These are phyloP conservation scores for Colletotrichum chrysophilum DNA, from an alignment of 2,329 filamentous ascomycete species.

Conservation along the genomic window DNA sequence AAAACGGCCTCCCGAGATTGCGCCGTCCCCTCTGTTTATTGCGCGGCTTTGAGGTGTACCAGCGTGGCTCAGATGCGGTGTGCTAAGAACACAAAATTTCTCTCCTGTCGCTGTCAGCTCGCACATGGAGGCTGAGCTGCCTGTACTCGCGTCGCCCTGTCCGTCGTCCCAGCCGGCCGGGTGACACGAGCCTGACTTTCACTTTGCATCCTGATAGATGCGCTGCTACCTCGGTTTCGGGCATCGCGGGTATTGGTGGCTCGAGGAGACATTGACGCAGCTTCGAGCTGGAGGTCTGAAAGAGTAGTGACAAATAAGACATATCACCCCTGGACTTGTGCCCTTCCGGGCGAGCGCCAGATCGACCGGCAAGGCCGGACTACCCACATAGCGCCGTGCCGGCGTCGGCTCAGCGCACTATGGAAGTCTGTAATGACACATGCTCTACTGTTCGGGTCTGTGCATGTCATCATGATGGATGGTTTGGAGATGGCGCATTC, in stretches of 20 bases:
- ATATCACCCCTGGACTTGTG: not conserved
- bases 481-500: not conserved
- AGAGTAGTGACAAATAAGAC: slow-evolving; percentile 4
- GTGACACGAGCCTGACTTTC: not conserved
- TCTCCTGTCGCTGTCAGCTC: not conserved
- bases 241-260: not conserved
- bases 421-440: not conserved
- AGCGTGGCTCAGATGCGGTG: slow-evolving; percentile 7
- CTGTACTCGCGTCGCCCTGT: not conserved
- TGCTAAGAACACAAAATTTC: not conserved
- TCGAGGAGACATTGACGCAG: not conserved
- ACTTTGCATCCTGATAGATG: not conserved
- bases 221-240: not conserved
- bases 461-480: slow-evolving; percentile 2
- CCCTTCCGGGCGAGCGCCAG: not conserved
- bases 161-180: not conserved
- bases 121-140: slow-evolving; percentile 4
- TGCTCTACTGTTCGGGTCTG: not conserved
- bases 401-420: not conserved
- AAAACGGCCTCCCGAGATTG: not conserved
- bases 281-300: not conserved
- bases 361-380: slow-evolving; percentile 3
- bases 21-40: not conserved
- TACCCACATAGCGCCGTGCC: not conserved
- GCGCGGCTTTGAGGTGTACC: slow-evolving; percentile 5